A percentile compares a stretch with the other conserved stretches of the same genome.
These are phyloP conservation scores for Aureobasidium sp. DNA, from an alignment of 2,329 filamentous ascomycete genomes.

Conservation along the genomic window DNA sequence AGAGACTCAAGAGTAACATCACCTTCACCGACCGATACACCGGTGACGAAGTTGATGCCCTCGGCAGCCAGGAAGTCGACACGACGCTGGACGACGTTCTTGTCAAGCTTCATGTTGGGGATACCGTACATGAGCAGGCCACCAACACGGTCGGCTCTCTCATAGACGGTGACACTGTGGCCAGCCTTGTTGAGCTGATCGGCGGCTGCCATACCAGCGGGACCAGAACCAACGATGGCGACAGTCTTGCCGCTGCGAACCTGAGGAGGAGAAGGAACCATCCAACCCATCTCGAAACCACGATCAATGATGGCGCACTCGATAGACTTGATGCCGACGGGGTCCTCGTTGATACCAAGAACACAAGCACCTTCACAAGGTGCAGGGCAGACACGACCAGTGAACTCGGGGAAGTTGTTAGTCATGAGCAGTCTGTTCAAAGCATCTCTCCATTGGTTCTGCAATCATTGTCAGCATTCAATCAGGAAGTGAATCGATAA, in stretches of 20 bases:
- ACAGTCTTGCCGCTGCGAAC: slow-evolving; percentile 81
- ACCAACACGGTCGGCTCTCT: slow-evolving; percentile 83
- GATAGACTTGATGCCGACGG: slow-evolving; percentile 96
- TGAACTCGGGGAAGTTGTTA: slow-evolving; percentile 98
- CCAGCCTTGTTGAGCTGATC: slow-evolving; percentile 93
- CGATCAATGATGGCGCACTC: slow-evolving; percentile 97
- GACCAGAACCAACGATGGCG: slow-evolving; percentile 85
- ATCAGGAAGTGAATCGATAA: too few relatives aligned
- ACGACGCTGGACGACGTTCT: slow-evolving; percentile 90
- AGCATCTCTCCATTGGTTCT: slow-evolving; percentile 80
- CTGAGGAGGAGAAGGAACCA: slow-evolving; percentile 73
- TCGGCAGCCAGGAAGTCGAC: slow-evolving; percentile 92
- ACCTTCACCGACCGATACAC: slow-evolving; percentile 69
- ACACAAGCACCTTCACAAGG: slow-evolving; percentile 96
- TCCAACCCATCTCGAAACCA: slow-evolving; percentile 97
- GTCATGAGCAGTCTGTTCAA: slow-evolving; percentile 89
- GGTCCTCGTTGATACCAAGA: slow-evolving; percentile 92
- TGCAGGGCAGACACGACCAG: slow-evolving; percentile 90
- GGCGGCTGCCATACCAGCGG: slow-evolving; percentile 79
- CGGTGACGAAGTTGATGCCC: slow-evolving; percentile 75
- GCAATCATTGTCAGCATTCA: slow-evolving; percentile 17
- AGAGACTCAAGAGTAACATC: slow-evolving; percentile 63
- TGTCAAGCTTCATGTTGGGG: slow-evolving; percentile 99
- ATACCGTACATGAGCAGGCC: slow-evolving; percentile 98
- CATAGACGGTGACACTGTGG: slow-evolving; percentile 82